Conservation (phyloP, 176 grass and related monocot genomes). For the Hordeum marinum region DNA sequence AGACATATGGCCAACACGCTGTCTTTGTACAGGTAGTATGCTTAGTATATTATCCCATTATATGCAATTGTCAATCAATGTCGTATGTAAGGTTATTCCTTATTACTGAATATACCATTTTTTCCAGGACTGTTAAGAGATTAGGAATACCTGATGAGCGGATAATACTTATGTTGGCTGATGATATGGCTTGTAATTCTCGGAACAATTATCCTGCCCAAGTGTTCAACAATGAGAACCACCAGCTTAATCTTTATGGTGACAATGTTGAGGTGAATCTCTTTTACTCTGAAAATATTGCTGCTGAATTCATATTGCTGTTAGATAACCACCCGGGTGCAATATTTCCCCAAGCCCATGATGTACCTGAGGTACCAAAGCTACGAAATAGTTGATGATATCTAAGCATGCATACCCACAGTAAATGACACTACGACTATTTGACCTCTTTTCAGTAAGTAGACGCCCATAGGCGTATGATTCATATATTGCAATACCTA, state of each 20-base stretch:
- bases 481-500: background rate
- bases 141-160: slow-evolving; percentile 93
- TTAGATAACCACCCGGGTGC: background rate
- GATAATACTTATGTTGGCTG: slow-evolving; percentile 98
- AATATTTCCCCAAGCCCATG: background rate
- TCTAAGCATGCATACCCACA: background rate
- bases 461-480: background rate
- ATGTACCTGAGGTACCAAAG: background rate
- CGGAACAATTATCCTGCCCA: slow-evolving; percentile 96
- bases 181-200: slow-evolving; percentile 95
- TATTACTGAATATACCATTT: background rate
- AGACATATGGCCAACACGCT: slow-evolving; percentile 97
- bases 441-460: background rate
- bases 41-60: background rate
- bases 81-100: slow-evolving; percentile 2
- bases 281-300: slow-evolving; percentile 1
- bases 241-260: slow-evolving; percentile 92
- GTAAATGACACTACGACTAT: background rate
- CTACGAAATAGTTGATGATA: background rate
- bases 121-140: slow-evolving; percentile 84
- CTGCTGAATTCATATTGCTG: background rate
- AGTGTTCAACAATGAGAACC: slow-evolving; percentile 99
- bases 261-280: slow-evolving; percentile 90
- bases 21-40: slow-evolving; percentile 77
- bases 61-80: background rate